A percentile compares a stretch with the other conserved stretches of the same genome.
Evolutionary conservation across 148 eudicot species (phyloP).

Genomic region (Gaultheria prostrata): DNA sequence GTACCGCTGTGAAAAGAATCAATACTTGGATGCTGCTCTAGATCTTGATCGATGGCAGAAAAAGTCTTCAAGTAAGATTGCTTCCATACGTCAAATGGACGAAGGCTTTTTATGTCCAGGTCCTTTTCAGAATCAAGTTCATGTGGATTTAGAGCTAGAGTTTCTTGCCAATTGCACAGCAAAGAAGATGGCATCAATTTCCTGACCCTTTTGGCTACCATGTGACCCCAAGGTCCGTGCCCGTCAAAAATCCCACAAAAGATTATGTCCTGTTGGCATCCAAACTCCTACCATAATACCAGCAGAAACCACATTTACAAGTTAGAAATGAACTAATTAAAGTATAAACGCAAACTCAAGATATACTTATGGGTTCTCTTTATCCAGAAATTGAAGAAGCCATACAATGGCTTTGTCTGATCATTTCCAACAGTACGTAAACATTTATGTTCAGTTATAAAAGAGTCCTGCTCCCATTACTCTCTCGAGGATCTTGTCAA

Average conservation of each 20-base stretch:
- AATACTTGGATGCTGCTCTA: slow-evolving; percentile 48
- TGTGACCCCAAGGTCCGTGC: slow-evolving; percentile 96
- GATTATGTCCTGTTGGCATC: slow-evolving; percentile 69
- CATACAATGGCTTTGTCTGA: background rate
- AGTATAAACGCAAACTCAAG: background rate
- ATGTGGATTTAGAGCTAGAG: slow-evolving; percentile 32
- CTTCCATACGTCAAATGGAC: slow-evolving; percentile 57
- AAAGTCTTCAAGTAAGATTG: slow-evolving; percentile 57
- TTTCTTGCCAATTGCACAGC: slow-evolving; percentile 71
- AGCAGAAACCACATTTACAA: background rate
- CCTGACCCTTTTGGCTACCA: slow-evolving; percentile 67
- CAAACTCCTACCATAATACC: slow-evolving; percentile 54
- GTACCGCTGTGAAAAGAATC: slow-evolving; percentile 76
- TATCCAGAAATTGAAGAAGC: background rate
- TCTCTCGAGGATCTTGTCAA: too few relatives aligned
- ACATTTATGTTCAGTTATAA: background rate
- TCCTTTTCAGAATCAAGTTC: slow-evolving; percentile 22
- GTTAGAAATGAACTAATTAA: background rate
- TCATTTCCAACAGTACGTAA: background rate
- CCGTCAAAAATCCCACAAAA: slow-evolving; percentile 94
- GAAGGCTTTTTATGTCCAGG: slow-evolving; percentile 12
- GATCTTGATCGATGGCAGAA: slow-evolving; percentile 63
- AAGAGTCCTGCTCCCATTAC: too few relatives aligned
- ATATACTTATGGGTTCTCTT: background rate
- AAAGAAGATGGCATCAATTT: slow-evolving; percentile 62